Conservation (phyloP, 208 protist genomes). For the Trypanosoma boissoni region DNA sequence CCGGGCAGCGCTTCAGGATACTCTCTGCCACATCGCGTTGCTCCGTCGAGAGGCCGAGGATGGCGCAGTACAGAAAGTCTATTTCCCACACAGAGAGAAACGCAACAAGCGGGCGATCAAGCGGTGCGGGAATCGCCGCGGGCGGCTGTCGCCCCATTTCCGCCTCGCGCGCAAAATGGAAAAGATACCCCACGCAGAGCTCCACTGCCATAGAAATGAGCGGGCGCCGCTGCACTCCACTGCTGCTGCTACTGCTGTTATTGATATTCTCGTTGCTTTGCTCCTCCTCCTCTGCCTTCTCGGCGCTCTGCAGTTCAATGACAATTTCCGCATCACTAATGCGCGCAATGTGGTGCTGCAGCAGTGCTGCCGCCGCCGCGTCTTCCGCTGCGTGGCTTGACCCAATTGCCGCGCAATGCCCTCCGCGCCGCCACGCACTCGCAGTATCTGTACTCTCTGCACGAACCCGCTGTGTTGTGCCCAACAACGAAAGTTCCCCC, state of each 20-base stretch:
- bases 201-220: background rate
- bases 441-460: background rate
- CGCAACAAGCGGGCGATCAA: constrained; percentile 44
- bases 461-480: background rate
- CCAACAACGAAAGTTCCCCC: background rate
- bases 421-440: too few relatives aligned
- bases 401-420: too few relatives aligned
- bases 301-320: constrained; percentile 21
- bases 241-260: constrained; percentile 5
- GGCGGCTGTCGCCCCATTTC: constrained; percentile 17
- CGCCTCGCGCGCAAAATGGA: constrained; percentile 20
- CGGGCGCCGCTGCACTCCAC: background rate
- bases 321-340: constrained; percentile 23
- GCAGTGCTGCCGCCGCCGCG: background rate
- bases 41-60: constrained; percentile 43
- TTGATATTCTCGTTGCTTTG: constrained; percentile 3
- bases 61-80: constrained; percentile 55
- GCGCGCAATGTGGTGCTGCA: constrained; percentile 2
- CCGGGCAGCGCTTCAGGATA: constrained; percentile 34
- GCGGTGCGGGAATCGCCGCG: constrained; percentile 39
- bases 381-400: too few relatives aligned
- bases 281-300: background rate
- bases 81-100: constrained; percentile 58
- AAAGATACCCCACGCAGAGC: constrained; percentile 28
- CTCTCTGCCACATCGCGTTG: constrained; percentile 18